Conservation (phyloP, 139 green algal genomes). For the Coccomyxa sp. region DNA sequence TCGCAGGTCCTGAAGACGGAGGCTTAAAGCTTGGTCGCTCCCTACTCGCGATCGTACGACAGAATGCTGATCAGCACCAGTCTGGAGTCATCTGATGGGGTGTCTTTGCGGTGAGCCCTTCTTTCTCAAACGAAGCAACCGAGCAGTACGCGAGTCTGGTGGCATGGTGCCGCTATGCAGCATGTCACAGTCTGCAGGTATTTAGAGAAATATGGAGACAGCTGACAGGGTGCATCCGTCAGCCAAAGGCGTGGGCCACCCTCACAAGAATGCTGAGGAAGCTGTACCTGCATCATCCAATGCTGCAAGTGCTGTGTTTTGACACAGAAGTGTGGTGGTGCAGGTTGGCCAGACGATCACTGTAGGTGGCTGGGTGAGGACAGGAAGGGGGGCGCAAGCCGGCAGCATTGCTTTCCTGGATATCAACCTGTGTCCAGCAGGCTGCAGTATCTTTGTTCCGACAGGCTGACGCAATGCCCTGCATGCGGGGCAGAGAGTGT, state of each 20-base stretch:
- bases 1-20: too few species aligned
- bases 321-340: too few species aligned
- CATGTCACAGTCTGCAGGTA: too few species aligned
- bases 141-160: too few species aligned
- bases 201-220: too few species aligned
- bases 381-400: conserved; percentile 83
- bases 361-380: conserved; percentile 98
- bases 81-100: conserved; percentile 58
- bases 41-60: conserved; percentile 46
- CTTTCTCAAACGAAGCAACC: neutral
- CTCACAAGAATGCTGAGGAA: neutral
- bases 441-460: too few species aligned
- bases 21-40: conserved; percentile 33
- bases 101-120: conserved; percentile 44
- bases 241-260: too few species aligned
- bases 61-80: conserved; percentile 59
- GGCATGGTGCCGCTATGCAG: too few species aligned
- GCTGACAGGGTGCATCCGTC: too few species aligned
- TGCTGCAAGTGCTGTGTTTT: neutral
- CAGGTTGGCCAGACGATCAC: conserved; percentile 71
- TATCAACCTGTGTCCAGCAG: too few species aligned
- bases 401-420: conserved; percentile 95
- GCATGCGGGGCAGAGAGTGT: too few species aligned
- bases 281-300: neutral
- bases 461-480: too few species aligned